Base-by-base conservation (phyloP, 805 yeast species). In the Huiozyma naganishii region DNA sequence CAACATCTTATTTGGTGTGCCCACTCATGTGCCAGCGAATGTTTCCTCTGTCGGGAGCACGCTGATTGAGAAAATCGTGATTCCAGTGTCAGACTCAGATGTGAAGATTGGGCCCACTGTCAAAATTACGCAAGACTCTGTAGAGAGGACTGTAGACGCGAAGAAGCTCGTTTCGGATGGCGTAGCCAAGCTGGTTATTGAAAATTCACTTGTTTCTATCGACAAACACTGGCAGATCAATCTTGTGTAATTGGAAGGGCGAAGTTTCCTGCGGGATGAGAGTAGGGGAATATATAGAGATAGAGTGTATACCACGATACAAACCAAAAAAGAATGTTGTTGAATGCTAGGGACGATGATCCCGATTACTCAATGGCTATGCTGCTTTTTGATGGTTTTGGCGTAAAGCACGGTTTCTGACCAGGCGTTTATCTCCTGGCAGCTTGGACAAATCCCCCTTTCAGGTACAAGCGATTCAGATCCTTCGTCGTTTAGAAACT, bases 11-110 rank as follows among this genome's bases (percentile, higher is more conserved):
- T 45, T 46, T 0, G 59, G 69, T 5, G 51, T 48, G 1, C 54
- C 59, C 9, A 39, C 39, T 6, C 63, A 58, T 30, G 59, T 58
- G 6, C 44, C 54, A 5, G n/a, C 41, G 43, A 56, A 7, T 4
- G 8, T 28, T 13, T n/a, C 10, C 34, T 40, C 53, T 6, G 55
- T 67, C 27, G 66, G 61, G n/a, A 51, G 49, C 10, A 67, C 73
- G n/a, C 59, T 51, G 5, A 62, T 84, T 41, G 87, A 80, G 49
- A 74, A 69, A 48, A 70, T 84, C 11, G 57, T 76, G 1, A 51
- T 85, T 33, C 23, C 23, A 17, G 23, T 17, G 23, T 17, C 23
- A 17, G 23, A 17, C 23, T 17, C 23, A 17, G 23, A 17, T 17
- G 23, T 17, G 23, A 17, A 17, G 23, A 17, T 17, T 3, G 23